These are phyloP conservation scores for Linaria vulgaris DNA, from an alignment of 257 asterid species.

Conservation along the genomic window DNA sequence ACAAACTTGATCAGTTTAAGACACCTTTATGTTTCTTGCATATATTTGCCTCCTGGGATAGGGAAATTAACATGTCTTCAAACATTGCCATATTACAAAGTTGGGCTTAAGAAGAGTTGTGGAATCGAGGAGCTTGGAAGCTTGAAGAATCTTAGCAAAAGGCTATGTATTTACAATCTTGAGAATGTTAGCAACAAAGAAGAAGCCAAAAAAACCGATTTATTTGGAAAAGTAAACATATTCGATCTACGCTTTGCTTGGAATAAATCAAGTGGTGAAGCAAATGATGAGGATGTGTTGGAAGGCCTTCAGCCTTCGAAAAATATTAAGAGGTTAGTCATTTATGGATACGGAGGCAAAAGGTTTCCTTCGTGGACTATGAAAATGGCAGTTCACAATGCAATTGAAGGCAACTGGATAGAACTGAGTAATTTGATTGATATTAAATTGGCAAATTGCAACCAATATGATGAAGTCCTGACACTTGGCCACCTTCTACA, in stretches of 20 bases:
- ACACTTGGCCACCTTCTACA: slow-evolving; percentile 30
- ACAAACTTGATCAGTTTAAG: too few species aligned
- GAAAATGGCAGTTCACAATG: slow-evolving; percentile 13
- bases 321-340: slow-evolving; percentile 16
- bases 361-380: slow-evolving; percentile 27
- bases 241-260: slow-evolving; percentile 18
- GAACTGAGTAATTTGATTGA: too few species aligned
- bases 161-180: too few species aligned
- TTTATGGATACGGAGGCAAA: slow-evolving; percentile 13
- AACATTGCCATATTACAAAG: too few species aligned
- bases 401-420: not conserved
- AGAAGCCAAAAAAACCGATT: slow-evolving; percentile 28
- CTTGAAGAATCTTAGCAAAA: too few species aligned
- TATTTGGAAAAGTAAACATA: slow-evolving; percentile 22
- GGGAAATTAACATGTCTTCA: too few species aligned
- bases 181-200: slow-evolving; percentile 22
- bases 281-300: slow-evolving; percentile 24
- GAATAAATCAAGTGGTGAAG: slow-evolving; percentile 1
- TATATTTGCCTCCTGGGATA: too few species aligned
- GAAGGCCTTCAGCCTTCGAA: slow-evolving; percentile 36
- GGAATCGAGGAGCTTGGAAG: too few species aligned
- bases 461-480: not conserved
- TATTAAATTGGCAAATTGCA: slow-evolving; percentile 2
- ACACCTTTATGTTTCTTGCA: too few species aligned
- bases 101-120: too few species aligned